Base-by-base conservation (phyloP, 495 filamentous ascomycete species). In the Talaromyces proteolyticus region DNA sequence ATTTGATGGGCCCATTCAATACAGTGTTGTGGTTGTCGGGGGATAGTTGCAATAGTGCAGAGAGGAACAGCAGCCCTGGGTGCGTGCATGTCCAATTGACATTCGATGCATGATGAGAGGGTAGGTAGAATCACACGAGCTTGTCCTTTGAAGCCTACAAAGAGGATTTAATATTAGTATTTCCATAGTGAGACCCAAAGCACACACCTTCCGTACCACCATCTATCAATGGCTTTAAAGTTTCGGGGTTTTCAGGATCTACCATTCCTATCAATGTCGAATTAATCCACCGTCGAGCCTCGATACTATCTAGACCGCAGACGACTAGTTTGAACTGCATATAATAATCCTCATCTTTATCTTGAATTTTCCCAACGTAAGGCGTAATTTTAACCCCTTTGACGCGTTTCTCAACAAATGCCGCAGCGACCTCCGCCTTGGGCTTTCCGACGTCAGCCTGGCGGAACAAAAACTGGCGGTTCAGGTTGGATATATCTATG, bases 1-100 rank as follows among this genome's bases (percentile, higher is more conserved):
- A 89, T 86, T 64, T 97, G 89, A 62, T 96, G 90, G 14, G 94
- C 94, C 94, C 94, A 99, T 66, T 99, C 94, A 66, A 99, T 91
- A 63, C 94, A 99, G 65, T 99, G 94, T 61, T 96, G 88, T 20
- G 94, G 94, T 62, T 99, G 94, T 16, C 94, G 87, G 3, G 94
- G 94, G 54, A 99, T 97, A 34, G 89, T 92, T 23, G 94, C 94
- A 52, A 99, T 80, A 0, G 94, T 99, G 68, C 94, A 99, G 22
- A 99, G 84, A 1, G 94, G 93, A 10, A 99, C 94, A 8, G 92
- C 89, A 19, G 91, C 87, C 43, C 89, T 80, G 24, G 94, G 94
- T 7, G 94, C 89, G 63, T 96, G 91, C 86, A 99, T 95, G 64
- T 96, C 92, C 43, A 99, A 80, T 54, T 97, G 95, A 60, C 94